A percentile compares a stretch with the other conserved stretches of the same genome.
phyloP scores from a whole-genome alignment of 352 stramenopile species.

The Pythium rishiriense region DNA sequence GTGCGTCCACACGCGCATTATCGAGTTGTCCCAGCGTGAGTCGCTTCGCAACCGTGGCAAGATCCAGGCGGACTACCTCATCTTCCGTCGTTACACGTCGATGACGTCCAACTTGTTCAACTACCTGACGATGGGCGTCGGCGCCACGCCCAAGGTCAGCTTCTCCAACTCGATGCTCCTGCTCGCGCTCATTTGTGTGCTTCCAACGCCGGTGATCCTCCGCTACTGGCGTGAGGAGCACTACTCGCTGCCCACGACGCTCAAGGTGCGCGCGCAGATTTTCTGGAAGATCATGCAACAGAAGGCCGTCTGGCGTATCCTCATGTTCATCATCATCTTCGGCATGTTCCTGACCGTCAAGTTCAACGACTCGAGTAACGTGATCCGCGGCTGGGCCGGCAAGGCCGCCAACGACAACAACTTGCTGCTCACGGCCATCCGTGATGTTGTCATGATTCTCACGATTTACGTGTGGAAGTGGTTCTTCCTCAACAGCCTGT shows the following conservation, averaged over 20 bases:
- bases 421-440: constrained; percentile 43
- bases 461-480: constrained; percentile 56
- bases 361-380: constrained; percentile 46
- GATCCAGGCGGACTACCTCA: constrained; percentile 60
- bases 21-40: constrained; percentile 65
- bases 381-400: constrained; percentile 44
- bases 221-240: constrained; percentile 65
- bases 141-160: constrained; percentile 36
- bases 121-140: constrained; percentile 46
- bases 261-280: constrained; percentile 62
- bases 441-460: constrained; percentile 55
- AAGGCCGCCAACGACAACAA: constrained; percentile 41
- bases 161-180: constrained; percentile 47
- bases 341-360: constrained; percentile 56
- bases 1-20: constrained; percentile 61
- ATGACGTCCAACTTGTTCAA: constrained; percentile 55
- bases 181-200: constrained; percentile 52
- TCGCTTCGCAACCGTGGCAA: constrained; percentile 53
- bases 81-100: constrained; percentile 59
- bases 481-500: constrained; percentile 59
- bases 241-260: constrained; percentile 59
- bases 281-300: constrained; percentile 81
- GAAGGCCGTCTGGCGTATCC: constrained; percentile 68
- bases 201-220: constrained; percentile 51
- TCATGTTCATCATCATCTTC: constrained; percentile 67